Evolutionary conservation across 345 rosid genomes (phyloP), one percentile per base, ranked within the genome.

Genomic region (Citrus sp.): DNA sequence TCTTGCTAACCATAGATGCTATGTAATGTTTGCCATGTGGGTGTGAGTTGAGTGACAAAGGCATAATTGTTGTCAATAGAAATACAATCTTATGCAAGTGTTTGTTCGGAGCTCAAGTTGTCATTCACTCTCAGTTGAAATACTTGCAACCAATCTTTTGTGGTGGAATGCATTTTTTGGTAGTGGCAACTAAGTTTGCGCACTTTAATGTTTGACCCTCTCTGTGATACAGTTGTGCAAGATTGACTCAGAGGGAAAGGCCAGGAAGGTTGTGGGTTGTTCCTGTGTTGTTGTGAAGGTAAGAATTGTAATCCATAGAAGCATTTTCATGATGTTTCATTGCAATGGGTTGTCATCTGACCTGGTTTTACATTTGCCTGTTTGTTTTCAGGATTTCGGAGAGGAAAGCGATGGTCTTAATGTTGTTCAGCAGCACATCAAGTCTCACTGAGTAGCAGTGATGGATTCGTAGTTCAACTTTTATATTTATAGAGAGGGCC

Each of bases 211-310:
- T 21, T 9, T 9, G 8, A 19, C 21, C 19, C 46, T 62, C 16
- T 28, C 13, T 1, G 22, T 60, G 12, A 14, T 82, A 71, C 91
- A 94, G 98, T 81, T 92, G 54, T 92, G 97, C 74, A 92, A 92
- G 91, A 92, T 92, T 72, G 98, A 93, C 71, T 86, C 94, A 0
- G 94, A 93, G 85, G 95, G 97, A 56, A 92, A 92, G 70, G 95
- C 98, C 28, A 88, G 94, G 82, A 94, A 94, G 82, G 95, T 92
- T 9, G 98, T 92, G 21, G 94, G 97, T 18, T 94, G 97, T 87
- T 92, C 97, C 14, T 94, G 97, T 21, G 81, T 90, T 8, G 97
- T 92, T 37, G 92, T 94, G 72, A 90, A 91, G 98, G 98, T 92
- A 80, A 28, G n/a, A 42, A 30, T 28, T 7, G 16, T 18, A 4